Evolutionary conservation across 441 rosid genomes (phyloP).

Genomic region (Bruguiera hainesii): DNA sequence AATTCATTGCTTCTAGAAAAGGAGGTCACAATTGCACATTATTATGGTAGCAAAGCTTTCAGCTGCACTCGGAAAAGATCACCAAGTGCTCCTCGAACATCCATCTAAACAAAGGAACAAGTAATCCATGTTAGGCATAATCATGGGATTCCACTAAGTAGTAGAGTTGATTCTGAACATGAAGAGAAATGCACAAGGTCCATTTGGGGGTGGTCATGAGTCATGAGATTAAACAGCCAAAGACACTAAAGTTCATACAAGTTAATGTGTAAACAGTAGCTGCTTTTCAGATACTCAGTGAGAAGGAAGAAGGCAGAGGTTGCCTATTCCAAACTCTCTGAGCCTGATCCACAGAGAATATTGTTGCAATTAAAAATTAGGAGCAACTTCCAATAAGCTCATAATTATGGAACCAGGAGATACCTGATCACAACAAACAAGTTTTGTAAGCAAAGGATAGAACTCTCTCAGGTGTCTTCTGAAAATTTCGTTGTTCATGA

Average conservation of each 20-base stretch:
- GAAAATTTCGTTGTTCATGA: constrained; percentile 80
- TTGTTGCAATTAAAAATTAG: no score
- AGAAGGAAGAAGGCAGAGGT: no score
- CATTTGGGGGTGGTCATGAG: background rate
- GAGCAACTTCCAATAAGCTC: background rate
- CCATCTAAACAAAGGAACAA: constrained; percentile 55
- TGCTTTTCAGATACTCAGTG: no score
- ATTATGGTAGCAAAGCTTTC: constrained; percentile 69
- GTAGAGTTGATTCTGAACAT: background rate
- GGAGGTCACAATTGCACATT: background rate
- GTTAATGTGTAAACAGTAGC: no score
- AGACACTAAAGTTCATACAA: no score
- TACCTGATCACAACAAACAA: constrained; percentile 99
- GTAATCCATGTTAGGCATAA: background rate
- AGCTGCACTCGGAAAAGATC: constrained; percentile 85
- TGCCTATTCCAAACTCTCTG: no score
- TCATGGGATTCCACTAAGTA: background rate
- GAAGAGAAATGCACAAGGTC: background rate
- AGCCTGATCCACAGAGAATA: no score
- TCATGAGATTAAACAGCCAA: no score
- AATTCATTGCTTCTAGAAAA: constrained; percentile 18
- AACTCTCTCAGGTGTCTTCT: constrained; percentile 84
- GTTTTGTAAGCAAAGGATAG: constrained; percentile 91
- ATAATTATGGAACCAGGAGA: constrained; percentile 11
- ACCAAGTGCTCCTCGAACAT: constrained; percentile 88